These are phyloP conservation scores for Forsythia suspensa DNA, from an alignment of 257 asterid genomes.

Conservation along the genomic window DNA sequence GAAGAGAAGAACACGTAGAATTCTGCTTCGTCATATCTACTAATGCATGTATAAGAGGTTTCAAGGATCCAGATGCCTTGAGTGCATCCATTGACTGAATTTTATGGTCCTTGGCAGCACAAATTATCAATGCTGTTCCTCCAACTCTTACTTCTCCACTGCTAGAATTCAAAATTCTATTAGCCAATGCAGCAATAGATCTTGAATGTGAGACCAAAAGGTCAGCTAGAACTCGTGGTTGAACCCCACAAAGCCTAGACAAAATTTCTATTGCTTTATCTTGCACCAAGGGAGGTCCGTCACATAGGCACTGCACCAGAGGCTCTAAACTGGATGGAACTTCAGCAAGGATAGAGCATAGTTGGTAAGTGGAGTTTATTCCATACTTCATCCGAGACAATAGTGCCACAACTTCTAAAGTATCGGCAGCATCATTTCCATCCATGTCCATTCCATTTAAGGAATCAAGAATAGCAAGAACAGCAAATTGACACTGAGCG, in stretches of 20 bases:
- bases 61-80: slow-evolving; percentile 66
- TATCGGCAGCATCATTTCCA: slow-evolving; percentile 52
- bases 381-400: slow-evolving; percentile 61
- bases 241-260: slow-evolving; percentile 72
- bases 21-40: slow-evolving; percentile 69
- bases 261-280: slow-evolving; percentile 73
- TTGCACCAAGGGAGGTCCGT: slow-evolving; percentile 62
- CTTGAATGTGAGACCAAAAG: slow-evolving; percentile 46
- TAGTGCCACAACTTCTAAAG: slow-evolving; percentile 60
- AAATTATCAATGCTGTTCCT: slow-evolving; percentile 62
- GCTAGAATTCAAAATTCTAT: slow-evolving; percentile 64
- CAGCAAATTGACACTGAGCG: slow-evolving; percentile 61
- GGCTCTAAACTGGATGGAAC: slow-evolving; percentile 67
- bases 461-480: slow-evolving; percentile 70
- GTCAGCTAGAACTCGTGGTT: slow-evolving; percentile 57
- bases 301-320: slow-evolving; percentile 63
- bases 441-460: slow-evolving; percentile 63
- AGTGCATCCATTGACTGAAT: slow-evolving; percentile 53
- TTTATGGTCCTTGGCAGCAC: slow-evolving; percentile 71
- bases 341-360: slow-evolving; percentile 56
- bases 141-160: slow-evolving; percentile 86
- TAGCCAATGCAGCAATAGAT: slow-evolving; percentile 62
- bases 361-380: slow-evolving; percentile 38
- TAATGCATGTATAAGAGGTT: slow-evolving; percentile 63
- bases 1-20: slow-evolving; percentile 45